Evolutionary conservation across 192 early-diverging fungal species (phyloP).

Genomic region (Coemansia sp.): DNA sequence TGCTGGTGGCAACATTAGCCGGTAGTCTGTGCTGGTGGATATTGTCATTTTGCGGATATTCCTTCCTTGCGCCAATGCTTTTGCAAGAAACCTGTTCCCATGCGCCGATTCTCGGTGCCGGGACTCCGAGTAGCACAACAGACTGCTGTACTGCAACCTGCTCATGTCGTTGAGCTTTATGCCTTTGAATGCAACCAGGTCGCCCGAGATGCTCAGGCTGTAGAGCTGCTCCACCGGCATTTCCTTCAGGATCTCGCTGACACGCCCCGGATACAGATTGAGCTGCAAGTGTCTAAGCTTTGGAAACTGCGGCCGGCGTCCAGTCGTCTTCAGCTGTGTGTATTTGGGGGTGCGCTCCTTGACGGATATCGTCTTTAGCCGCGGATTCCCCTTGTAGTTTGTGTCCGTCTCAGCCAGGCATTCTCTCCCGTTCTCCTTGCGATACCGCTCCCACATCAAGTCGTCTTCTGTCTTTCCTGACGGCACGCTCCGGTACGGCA

Average conservation of each 20-base stretch:
- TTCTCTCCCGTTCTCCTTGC: slow-evolving; percentile 10
- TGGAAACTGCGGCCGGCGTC: slow-evolving; percentile 37
- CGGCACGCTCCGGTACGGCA: slow-evolving; percentile 39
- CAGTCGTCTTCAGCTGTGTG: slow-evolving; percentile 21
- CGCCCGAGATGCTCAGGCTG: slow-evolving; percentile 28
- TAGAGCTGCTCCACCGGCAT: slow-evolving; percentile 28
- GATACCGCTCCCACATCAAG: slow-evolving; percentile 30
- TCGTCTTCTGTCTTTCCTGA: slow-evolving; percentile 38
- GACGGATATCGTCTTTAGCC: slow-evolving; percentile 36
- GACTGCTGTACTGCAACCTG: slow-evolving; percentile 6
- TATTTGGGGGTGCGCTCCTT: slow-evolving; percentile 38
- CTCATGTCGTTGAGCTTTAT: slow-evolving; percentile 21
- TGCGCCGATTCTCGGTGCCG: slow-evolving; percentile 27
- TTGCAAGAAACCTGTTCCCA: slow-evolving; percentile 28
- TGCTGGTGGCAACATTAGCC: slow-evolving; percentile 17
- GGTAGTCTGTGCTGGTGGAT: slow-evolving; percentile 19
- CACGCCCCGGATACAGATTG: slow-evolving; percentile 35
- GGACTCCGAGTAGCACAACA: slow-evolving; percentile 21
- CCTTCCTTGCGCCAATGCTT: slow-evolving; percentile 20
- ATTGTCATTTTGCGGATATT: slow-evolving; percentile 15
- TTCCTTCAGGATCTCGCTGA: slow-evolving; percentile 32
- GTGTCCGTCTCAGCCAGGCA: neutral
- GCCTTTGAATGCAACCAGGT: slow-evolving; percentile 42
- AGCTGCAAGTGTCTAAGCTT: slow-evolving; percentile 29
- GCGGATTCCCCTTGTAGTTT: slow-evolving; percentile 27